phyloP scores from a whole-genome alignment of 352 stramenopile species.

The Blastocystis sp. region DNA sequence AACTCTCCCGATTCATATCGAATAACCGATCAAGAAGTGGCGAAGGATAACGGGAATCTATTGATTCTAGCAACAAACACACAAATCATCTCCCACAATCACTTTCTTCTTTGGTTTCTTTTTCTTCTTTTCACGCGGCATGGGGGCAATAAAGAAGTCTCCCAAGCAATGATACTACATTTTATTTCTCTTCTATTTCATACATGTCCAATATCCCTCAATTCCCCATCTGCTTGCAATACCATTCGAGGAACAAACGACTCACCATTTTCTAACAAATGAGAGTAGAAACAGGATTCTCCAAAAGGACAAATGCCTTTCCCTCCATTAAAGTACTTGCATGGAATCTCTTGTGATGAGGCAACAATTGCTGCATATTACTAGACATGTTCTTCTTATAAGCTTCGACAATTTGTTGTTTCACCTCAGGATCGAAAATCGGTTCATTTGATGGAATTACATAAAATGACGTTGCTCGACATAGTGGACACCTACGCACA shows the following conservation, averaged over 20 bases:
- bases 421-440: slow-evolving; percentile 54
- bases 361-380: too few species aligned
- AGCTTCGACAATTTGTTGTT: slow-evolving; percentile 18
- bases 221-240: slow-evolving; percentile 33
- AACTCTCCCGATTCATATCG: not conserved
- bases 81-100: slow-evolving; percentile 60
- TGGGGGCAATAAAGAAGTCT: not conserved
- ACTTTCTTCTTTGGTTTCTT: slow-evolving; percentile 11
- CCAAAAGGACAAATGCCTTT: slow-evolving; percentile 55
- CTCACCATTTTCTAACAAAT: slow-evolving; percentile 33
- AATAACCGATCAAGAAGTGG: too few species aligned
- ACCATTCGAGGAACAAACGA: slow-evolving; percentile 30
- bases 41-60: too few species aligned
- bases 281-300: slow-evolving; percentile 55
- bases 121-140: not conserved
- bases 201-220: slow-evolving; percentile 61
- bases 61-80: slow-evolving; percentile 23
- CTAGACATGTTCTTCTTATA: slow-evolving; percentile 65
- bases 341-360: slow-evolving; percentile 46
- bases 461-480: slow-evolving; percentile 49
- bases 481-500: slow-evolving; percentile 45
- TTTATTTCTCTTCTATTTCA: not conserved
- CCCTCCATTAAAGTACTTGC: slow-evolving; percentile 61
- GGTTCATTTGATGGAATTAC: slow-evolving; percentile 44
- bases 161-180: slow-evolving; percentile 22